These are phyloP conservation scores for Eucalyptus curtisii DNA, from an alignment of 345 rosid genomes.

Conservation along the genomic window DNA sequence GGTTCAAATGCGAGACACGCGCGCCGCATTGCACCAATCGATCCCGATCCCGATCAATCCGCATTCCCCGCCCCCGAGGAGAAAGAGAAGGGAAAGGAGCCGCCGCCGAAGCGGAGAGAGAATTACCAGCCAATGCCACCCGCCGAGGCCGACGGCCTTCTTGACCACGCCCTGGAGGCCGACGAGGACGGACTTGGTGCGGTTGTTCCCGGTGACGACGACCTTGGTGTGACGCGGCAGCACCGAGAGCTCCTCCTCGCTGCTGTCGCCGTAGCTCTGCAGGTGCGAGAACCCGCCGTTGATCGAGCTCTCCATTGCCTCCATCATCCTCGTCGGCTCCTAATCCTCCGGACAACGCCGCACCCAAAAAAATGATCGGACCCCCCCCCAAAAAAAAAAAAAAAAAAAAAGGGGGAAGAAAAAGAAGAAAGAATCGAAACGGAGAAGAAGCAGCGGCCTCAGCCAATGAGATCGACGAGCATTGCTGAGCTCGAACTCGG, in stretches of 20 bases:
- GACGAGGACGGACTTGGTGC: conserved; percentile 94
- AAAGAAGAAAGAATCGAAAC: background rate
- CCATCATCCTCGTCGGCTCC: conserved; percentile 33
- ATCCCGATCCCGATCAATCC: background rate
- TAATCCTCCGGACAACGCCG: background rate
- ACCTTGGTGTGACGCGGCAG: conserved; percentile 97
- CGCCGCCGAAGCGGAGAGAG: background rate
- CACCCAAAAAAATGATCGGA: background rate
- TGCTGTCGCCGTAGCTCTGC: conserved; percentile 76
- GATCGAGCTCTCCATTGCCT: conserved; percentile 57
- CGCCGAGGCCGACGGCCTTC: conserved; percentile 98
- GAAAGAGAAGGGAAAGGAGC: background rate
- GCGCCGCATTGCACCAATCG: background rate
- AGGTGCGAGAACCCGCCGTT: conserved; percentile 61
- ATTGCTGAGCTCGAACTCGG: conserved; percentile 27
- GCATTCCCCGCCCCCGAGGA: conserved; percentile 6
- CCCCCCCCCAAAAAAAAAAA: too few relatives aligned
- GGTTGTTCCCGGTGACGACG: conserved; percentile 94
- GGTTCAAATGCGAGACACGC: background rate
- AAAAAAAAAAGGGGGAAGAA: too few relatives aligned
- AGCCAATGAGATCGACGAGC: conserved; percentile 25
- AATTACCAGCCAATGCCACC: conserved; percentile 99
- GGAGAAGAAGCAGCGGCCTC: background rate
- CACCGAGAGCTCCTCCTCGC: conserved; percentile 94
- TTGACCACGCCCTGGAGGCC: conserved; percentile 96